A percentile compares a stretch with the other conserved stretches of the same genome.
Conservation (phyloP, 768 basidiomycete species). For the Podaxis carcinomalis region DNA sequence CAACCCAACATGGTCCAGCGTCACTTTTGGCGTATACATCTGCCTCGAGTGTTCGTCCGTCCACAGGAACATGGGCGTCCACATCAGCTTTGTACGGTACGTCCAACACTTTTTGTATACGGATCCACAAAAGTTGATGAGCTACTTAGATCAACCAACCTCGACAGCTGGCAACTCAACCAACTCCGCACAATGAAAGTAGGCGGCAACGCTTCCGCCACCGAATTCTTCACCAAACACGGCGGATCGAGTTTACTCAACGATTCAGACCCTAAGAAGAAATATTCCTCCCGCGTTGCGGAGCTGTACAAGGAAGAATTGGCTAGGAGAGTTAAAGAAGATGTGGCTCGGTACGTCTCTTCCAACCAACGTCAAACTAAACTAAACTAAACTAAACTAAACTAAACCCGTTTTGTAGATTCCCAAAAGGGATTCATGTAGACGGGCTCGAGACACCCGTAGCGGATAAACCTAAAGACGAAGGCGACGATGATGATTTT, state of each 20-base stretch:
- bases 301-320: conserved; percentile 93
- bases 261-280: conserved; percentile 80
- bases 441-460: conserved; percentile 65
- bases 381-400: background rate
- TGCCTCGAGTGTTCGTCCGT: conserved; percentile 95
- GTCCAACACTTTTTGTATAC: background rate
- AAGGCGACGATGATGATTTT: conserved; percentile 88
- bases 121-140: background rate
- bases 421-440: conserved; percentile 71
- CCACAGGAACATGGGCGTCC: conserved; percentile 97
- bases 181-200: conserved; percentile 97
- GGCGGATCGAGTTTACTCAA: conserved; percentile 68
- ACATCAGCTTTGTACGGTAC: conserved; percentile 96
- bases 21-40: conserved; percentile 95
- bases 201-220: conserved; percentile 84
- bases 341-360: conserved; percentile 53
- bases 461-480: conserved; percentile 25
- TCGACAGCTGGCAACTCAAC: conserved; percentile 88
- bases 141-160: conserved; percentile 78
- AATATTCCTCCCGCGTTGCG: conserved; percentile 81
- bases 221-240: conserved; percentile 87
- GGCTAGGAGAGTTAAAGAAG: conserved; percentile 73
- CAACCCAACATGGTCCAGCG: conserved; percentile 97
- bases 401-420: conserved; percentile 38
- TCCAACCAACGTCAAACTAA: conserved; percentile 1